phyloP scores from a whole-genome alignment of 2,329 filamentous ascomycete species.

The Colletotrichum karsti region DNA sequence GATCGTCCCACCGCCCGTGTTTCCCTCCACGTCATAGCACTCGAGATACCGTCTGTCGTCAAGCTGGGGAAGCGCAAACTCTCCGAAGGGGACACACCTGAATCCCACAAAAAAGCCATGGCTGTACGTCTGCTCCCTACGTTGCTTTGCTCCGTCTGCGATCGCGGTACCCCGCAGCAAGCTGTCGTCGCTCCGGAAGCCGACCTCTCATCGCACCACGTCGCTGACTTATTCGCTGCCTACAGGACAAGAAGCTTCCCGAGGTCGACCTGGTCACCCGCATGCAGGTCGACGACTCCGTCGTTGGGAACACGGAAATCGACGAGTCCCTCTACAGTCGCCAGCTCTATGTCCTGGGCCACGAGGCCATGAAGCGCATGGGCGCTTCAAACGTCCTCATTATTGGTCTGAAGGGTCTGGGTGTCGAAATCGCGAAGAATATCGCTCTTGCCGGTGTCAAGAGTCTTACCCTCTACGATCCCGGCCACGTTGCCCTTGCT shows the following conservation, averaged over 20 bases:
- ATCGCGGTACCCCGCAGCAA: background rate
- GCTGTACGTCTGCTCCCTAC: constrained; percentile 55
- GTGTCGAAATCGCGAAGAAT: constrained; percentile 99
- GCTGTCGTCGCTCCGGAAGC: background rate
- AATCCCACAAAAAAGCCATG: constrained; percentile 68
- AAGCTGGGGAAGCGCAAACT: constrained; percentile 75
- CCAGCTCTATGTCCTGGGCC: constrained; percentile 76
- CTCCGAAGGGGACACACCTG: constrained; percentile 66
- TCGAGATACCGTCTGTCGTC: constrained; percentile 37
- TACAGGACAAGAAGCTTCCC: constrained; percentile 60
- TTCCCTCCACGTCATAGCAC: constrained; percentile 31
- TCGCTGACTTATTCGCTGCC: constrained; percentile 27
- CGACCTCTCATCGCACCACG: background rate
- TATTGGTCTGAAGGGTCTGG: constrained; percentile 90
- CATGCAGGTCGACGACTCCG: constrained; percentile 72
- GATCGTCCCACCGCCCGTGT: constrained; percentile 27
- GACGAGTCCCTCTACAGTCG: constrained; percentile 79
- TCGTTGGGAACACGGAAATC: constrained; percentile 66
- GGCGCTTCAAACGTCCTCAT: constrained; percentile 93
- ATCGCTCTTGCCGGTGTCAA: constrained; percentile 98
- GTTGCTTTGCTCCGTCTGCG: background rate
- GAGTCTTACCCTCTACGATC: constrained; percentile 93
- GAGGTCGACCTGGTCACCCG: constrained; percentile 70
- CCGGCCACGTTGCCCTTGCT: constrained; percentile 81
- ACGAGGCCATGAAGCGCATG: constrained; percentile 98